Evolutionary conservation across 345 rosid genomes (phyloP), one percentile per base, ranked within the genome.

Genomic region (Arabis hirsuta): DNA sequence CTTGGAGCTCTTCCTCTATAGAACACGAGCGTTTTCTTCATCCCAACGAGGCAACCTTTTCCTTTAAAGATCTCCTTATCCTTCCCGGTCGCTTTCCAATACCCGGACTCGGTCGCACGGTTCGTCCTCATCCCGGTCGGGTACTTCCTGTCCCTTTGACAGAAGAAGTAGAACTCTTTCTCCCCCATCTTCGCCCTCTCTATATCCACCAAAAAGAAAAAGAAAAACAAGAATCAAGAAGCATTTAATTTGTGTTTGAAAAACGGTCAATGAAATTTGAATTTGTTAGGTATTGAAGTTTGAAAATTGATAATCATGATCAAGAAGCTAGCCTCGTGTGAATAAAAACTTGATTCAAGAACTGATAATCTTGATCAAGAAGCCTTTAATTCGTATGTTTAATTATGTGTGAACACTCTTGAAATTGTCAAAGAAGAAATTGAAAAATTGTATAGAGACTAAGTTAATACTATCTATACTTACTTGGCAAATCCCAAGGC

Each of bases 21-120:
- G 74, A 95, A 95, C 62, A 95, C 99, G 74, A 95, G 98, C 3
- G 99, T 95, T 84, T 95, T 95, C 88, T 95, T 95, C 99, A 95
- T 95, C 55, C 99, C 99, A 38, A 95, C 89, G 32, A 95, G 91
- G 71, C 82, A 66, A 16, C 70, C 77, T 73, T 76, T 87, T 54
- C 69, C 69, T 67, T 72, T 77, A 85, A 69, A 90, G 56, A 95
- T 91, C 86, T 91, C 96, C 43, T 86, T 95, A 11, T 95, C 99
- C 72, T 95, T 95, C 0, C 99, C 99, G 1, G 99, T 95, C 0
- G 99, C 99, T 82, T 95, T 95, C 99, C 99, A 95, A 56, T 95
- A 91, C 0, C 99, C 99, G 6, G 96, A 80, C 27, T 81, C 89
- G 3, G 99, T 95, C 4, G 99, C 99, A 42, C 99, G 87, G 71